A percentile compares a stretch with the other conserved stretches of the same genome.
Evolutionary conservation across 2,329 filamentous ascomycete species (phyloP).

Genomic region (Nothopassalora personata): DNA sequence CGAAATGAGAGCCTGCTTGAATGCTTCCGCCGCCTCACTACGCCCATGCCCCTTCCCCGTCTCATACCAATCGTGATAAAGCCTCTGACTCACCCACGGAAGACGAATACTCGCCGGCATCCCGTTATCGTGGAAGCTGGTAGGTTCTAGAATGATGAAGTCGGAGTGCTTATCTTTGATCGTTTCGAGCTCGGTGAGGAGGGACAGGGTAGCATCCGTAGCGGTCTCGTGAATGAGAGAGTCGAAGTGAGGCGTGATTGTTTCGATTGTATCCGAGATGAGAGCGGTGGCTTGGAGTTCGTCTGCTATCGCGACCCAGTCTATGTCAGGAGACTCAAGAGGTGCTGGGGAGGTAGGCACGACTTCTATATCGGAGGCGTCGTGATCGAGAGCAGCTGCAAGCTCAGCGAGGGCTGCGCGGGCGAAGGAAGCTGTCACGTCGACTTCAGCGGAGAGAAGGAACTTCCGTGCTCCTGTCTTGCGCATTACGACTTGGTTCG

Average conservation of each 20-base stretch:
- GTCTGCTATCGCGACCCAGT: constrained; percentile 27
- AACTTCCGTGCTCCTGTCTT: constrained; percentile 22
- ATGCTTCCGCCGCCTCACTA: constrained; percentile 9
- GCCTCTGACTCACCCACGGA: constrained; percentile 20
- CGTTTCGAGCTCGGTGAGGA: constrained; percentile 23
- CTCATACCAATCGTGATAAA: constrained; percentile 23
- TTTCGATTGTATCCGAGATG: constrained; percentile 14
- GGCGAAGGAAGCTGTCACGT: constrained; percentile 25
- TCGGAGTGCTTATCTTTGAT: constrained; percentile 23
- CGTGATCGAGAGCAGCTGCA: constrained; percentile 12
- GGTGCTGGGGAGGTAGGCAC: constrained; percentile 5
- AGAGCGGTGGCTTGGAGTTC: constrained; percentile 17
- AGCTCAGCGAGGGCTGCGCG: constrained; percentile 26
- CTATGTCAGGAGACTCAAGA: constrained; percentile 14
- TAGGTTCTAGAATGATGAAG: constrained; percentile 24
- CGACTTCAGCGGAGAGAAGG: constrained; percentile 26
- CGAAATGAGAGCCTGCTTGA: constrained; percentile 15
- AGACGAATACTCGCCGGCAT: constrained; percentile 17
- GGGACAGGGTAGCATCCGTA: constrained; percentile 19
- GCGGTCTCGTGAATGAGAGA: constrained; percentile 16
- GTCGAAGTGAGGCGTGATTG: constrained; percentile 7
- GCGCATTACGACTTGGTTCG: constrained; percentile 26
- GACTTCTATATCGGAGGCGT: constrained; percentile 19
- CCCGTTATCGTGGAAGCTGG: constrained; percentile 18
- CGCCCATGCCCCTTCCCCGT: constrained; percentile 4